phyloP scores from a whole-genome alignment of 129 eudicot genomes.

The Escallonia rubra region DNA sequence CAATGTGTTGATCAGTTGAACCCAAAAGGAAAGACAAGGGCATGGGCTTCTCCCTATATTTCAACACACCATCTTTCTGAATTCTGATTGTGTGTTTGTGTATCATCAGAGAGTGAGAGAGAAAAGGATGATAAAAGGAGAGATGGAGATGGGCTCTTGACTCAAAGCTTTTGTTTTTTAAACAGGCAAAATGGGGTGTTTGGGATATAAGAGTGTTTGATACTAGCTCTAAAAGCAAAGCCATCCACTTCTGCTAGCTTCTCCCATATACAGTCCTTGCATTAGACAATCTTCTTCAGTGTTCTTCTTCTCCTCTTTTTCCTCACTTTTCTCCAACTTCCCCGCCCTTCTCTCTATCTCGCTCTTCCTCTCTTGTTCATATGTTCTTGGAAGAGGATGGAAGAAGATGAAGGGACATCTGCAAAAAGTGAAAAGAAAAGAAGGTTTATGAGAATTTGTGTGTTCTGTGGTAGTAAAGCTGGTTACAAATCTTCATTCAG shows the following conservation, averaged over 20 bases:
- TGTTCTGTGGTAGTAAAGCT: conserved; percentile 71
- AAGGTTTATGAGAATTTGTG: conserved; percentile 55
- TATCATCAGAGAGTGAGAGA: conserved; percentile 4
- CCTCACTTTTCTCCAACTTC: not conserved
- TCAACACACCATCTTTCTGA: conserved; percentile 15
- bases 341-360: not conserved
- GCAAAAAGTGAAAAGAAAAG: conserved; percentile 18
- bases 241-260: not conserved
- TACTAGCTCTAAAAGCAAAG: not conserved
- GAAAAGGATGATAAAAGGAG: conserved; percentile 2
- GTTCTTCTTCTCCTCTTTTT: not conserved
- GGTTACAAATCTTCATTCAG: conserved; percentile 50
- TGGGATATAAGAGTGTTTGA: conserved; percentile 4
- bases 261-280: not conserved
- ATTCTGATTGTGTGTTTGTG: not conserved
- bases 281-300: not conserved
- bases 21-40: conserved; percentile 31
- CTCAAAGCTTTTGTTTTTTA: not conserved
- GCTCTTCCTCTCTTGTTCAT: conserved; percentile 5
- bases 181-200: conserved; percentile 31
- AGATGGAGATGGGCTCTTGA: conserved; percentile 7
- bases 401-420: conserved; percentile 23
- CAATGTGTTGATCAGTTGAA: conserved; percentile 1
- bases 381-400: conserved; percentile 20
- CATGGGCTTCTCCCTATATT: conserved; percentile 18